These are phyloP conservation scores for Fusarium siculi DNA, from an alignment of 2,329 filamentous ascomycete species.

Conservation along the genomic window DNA sequence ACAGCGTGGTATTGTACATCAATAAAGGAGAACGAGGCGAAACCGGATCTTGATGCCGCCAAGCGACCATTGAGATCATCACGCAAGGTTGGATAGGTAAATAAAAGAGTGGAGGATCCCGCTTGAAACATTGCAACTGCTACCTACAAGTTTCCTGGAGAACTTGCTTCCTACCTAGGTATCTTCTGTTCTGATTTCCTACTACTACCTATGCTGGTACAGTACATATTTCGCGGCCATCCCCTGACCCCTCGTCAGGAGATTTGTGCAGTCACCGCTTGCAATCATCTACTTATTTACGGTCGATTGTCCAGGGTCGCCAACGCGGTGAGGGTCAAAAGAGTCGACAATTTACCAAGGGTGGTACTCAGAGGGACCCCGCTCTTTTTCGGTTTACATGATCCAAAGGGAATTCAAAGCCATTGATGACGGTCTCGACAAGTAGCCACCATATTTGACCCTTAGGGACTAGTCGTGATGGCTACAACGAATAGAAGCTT, in stretches of 20 bases:
- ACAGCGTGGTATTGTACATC: neutral
- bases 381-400: constrained; percentile 33
- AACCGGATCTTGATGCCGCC: constrained; percentile 26
- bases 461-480: constrained; percentile 18
- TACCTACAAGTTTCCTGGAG: neutral
- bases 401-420: neutral
- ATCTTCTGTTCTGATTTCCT: neutral
- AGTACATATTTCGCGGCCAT: neutral
- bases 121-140: constrained; percentile 18
- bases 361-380: constrained; percentile 4
- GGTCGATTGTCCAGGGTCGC: constrained; percentile 15
- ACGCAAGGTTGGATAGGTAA: constrained; percentile 13
- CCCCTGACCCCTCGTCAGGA: constrained; percentile 30
- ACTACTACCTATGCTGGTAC: neutral
- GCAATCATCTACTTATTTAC: constrained; percentile 1
- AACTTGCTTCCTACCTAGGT: neutral
- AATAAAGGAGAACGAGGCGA: constrained; percentile 7
- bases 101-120: constrained; percentile 18
- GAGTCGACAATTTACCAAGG: neutral
- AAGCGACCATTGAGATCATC: constrained; percentile 28
- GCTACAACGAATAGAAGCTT: constrained; percentile 13
- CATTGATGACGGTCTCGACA: constrained; percentile 4
- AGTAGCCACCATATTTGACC: constrained; percentile 1
- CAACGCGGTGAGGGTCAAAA: constrained; percentile 23
- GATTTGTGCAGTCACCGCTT: constrained; percentile 21